Conservation (phyloP, 352 stramenopile genomes). For the Blastocystis sp. region DNA sequence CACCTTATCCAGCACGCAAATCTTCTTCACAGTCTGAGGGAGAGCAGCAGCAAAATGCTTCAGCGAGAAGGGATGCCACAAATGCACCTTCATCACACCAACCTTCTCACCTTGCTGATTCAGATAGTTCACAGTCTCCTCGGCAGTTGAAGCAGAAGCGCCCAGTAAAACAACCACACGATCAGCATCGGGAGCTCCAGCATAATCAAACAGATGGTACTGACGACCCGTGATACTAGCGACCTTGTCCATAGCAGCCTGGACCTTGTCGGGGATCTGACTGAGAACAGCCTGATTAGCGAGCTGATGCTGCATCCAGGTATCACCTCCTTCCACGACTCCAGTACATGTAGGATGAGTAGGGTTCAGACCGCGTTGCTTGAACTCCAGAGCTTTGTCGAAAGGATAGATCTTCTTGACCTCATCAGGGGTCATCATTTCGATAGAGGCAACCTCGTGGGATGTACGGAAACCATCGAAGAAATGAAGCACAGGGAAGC, state of each 20-base stretch:
- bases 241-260: constrained; percentile 73
- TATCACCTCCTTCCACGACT: constrained; percentile 31
- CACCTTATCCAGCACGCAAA: constrained; percentile 73
- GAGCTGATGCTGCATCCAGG: constrained; percentile 41
- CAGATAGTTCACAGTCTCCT: constrained; percentile 72
- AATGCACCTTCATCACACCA: constrained; percentile 73
- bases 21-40: constrained; percentile 69
- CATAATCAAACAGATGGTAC: constrained; percentile 77
- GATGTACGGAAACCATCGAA: constrained; percentile 73
- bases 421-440: constrained; percentile 68
- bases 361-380: constrained; percentile 63
- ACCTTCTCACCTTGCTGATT: constrained; percentile 73
- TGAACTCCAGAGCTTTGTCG: constrained; percentile 59
- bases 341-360: neutral
- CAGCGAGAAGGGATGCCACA: constrained; percentile 74
- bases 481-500: constrained; percentile 74
- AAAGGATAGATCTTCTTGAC: constrained; percentile 67
- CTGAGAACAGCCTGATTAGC: constrained; percentile 45
- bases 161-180: constrained; percentile 72
- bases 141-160: constrained; percentile 68
- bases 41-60: constrained; percentile 71
- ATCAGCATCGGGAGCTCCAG: constrained; percentile 71
- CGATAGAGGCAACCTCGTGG: constrained; percentile 70
- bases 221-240: constrained; percentile 73
- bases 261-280: constrained; percentile 70